These are phyloP conservation scores for Komagataella phaffii DNA, from an alignment of 805 yeast genomes.

Conservation along the genomic window DNA sequence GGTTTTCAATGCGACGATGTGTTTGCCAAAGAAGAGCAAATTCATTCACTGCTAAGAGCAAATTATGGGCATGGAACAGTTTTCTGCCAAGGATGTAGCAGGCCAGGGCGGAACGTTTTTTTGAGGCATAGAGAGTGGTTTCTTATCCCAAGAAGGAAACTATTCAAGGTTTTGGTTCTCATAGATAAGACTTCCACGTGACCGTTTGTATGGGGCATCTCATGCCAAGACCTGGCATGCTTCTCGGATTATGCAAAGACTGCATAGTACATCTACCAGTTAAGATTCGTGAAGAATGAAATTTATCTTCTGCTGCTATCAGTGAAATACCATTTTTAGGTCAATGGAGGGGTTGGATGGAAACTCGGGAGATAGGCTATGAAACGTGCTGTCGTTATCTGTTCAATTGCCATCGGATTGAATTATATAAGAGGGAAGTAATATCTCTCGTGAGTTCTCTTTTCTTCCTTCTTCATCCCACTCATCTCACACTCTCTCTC, in stretches of 20 bases:
- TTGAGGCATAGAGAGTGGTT: neutral
- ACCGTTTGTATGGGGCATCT: too few species aligned
- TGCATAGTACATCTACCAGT: neutral
- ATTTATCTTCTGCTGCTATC: neutral
- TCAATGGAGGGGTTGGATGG: too few species aligned
- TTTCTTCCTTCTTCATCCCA: neutral
- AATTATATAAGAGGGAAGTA: neutral
- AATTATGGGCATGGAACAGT: neutral
- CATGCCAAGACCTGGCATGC: neutral
- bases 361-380: neutral
- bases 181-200: neutral
- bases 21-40: neutral
- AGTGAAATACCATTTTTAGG: neutral
- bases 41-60: neutral
- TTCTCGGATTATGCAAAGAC: neutral
- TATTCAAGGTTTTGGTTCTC: neutral
- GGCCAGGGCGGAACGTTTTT: neutral
- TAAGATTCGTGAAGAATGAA: neutral
- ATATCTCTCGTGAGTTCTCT: neutral
- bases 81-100: neutral
- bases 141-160: neutral
- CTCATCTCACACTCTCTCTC: neutral
- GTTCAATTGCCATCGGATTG: neutral
- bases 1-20: neutral
- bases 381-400: neutral